Conservation (phyloP, 2,329 filamentous ascomycete genomes). For the Xylariaceae sp. region DNA sequence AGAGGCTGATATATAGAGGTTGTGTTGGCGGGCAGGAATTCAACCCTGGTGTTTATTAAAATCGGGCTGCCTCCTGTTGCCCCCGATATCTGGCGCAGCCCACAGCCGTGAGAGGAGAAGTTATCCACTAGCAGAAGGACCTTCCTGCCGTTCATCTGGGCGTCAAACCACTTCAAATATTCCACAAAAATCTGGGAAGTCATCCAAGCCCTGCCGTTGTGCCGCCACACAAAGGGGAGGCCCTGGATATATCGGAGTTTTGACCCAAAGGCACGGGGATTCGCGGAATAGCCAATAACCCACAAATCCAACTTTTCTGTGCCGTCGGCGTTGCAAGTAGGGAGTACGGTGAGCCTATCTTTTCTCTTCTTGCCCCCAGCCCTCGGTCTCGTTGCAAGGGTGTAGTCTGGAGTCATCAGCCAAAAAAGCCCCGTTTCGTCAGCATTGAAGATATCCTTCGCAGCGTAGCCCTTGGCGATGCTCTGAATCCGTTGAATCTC, state of each 20-base stretch:
- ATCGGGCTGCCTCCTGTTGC: neutral
- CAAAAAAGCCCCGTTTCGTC: neutral
- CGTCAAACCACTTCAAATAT: neutral
- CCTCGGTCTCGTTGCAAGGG: neutral
- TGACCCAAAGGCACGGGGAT: neutral
- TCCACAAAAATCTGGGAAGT: neutral
- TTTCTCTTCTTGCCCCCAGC: neutral
- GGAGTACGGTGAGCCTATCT: neutral
- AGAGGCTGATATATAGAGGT: neutral
- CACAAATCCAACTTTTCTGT: neutral
- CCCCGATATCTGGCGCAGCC: neutral
- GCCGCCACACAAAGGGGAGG: neutral
- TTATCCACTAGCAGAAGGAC: neutral
- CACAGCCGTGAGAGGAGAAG: neutral
- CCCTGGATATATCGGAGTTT: neutral
- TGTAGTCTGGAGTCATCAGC: neutral
- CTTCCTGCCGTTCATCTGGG: neutral
- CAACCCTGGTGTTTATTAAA: neutral
- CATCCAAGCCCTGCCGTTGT: neutral
- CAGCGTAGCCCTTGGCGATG: neutral
- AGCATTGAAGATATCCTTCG: neutral
- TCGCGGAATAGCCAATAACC: neutral
- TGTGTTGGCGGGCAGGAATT: neutral
- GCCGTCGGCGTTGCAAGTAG: neutral
- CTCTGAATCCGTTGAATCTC: neutral